Conservation (phyloP, 495 filamentous ascomycete species). For the Paragyromitra xinjiangensis region DNA sequence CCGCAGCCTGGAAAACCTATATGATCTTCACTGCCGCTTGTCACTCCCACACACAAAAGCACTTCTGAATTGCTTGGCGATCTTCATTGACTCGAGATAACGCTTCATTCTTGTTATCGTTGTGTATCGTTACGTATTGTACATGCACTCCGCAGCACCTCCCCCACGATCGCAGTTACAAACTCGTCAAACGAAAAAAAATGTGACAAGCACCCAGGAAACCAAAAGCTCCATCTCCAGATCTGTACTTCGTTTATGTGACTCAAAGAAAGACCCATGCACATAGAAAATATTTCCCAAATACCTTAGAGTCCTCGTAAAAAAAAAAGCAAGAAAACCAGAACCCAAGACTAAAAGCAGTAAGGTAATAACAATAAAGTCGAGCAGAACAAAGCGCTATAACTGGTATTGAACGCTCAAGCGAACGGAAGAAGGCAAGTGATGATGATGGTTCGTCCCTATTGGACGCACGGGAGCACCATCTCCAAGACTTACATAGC, state of each 20-base stretch:
- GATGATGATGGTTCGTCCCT: not conserved
- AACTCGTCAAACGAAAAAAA: conserved; percentile 4
- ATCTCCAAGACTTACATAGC: conserved; percentile 60
- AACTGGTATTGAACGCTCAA: conserved; percentile 18
- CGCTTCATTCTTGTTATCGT: conserved; percentile 33
- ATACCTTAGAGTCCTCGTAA: not conserved
- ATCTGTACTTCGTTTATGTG: conserved; percentile 37
- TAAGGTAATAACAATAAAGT: conserved; percentile 17
- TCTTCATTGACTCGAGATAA: conserved; percentile 27
- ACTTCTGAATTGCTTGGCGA: conserved; percentile 24
- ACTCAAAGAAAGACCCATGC: conserved; percentile 35
- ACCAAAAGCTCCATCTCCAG: conserved; percentile 29
- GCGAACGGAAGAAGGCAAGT: not conserved
- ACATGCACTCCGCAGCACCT: conserved; percentile 19
- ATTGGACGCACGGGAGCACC: not conserved
- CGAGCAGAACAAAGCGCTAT: conserved; percentile 14
- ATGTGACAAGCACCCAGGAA: conserved; percentile 14
- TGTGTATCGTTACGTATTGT: conserved; percentile 27
- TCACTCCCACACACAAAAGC: not conserved
- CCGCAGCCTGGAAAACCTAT: not conserved
- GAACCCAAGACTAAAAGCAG: conserved; percentile 25
- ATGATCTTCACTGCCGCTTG: conserved; percentile 3
- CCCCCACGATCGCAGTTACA: not conserved
- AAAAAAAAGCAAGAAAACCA: conserved; percentile 7
- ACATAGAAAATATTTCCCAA: conserved; percentile 42